Conservation (phyloP, 768 basidiomycete genomes). For the Serendipita sp. region DNA sequence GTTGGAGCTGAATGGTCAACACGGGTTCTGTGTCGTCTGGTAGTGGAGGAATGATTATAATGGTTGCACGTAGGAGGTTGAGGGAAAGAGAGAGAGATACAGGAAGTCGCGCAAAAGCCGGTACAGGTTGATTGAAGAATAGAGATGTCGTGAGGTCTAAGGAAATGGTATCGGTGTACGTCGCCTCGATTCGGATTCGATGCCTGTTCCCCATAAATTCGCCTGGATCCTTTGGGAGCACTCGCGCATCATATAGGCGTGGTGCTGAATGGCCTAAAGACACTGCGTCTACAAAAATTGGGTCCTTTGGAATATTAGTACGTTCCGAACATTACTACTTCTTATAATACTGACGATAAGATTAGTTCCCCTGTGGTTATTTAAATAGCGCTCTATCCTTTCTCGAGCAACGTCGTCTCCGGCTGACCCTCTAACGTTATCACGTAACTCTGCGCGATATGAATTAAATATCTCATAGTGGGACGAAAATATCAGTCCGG, state of each 20-base stretch:
- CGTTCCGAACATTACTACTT: too few relatives aligned
- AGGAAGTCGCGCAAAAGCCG: slow-evolving; percentile 66
- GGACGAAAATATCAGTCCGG: neutral
- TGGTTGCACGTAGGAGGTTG: slow-evolving; percentile 23
- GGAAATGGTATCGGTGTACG: slow-evolving; percentile 70
- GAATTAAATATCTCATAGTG: slow-evolving; percentile 41
- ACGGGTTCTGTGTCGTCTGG: slow-evolving; percentile 36
- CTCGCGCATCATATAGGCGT: slow-evolving; percentile 49
- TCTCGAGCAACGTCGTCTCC: slow-evolving; percentile 73
- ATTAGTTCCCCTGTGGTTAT: slow-evolving; percentile 50
- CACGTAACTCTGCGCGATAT: slow-evolving; percentile 62
- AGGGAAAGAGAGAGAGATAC: slow-evolving; percentile 36
- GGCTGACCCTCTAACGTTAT: slow-evolving; percentile 47
- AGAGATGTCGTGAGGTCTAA: slow-evolving; percentile 70
- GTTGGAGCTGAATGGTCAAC: slow-evolving; percentile 57
- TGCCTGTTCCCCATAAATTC: slow-evolving; percentile 21
- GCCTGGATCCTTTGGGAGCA: slow-evolving; percentile 22
- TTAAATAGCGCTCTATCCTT: slow-evolving; percentile 66
- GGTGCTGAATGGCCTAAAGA: slow-evolving; percentile 74
- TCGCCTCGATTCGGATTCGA: slow-evolving; percentile 70
- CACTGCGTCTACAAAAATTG: slow-evolving; percentile 71
- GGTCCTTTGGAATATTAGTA: slow-evolving; percentile 35
- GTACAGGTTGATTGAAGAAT: slow-evolving; percentile 71
- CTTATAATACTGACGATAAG: slow-evolving; percentile 37
- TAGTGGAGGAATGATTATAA: slow-evolving; percentile 45